These are phyloP conservation scores for Chrysosporium keratinophilum DNA, from an alignment of 2,329 filamentous ascomycete genomes.

Conservation along the genomic window DNA sequence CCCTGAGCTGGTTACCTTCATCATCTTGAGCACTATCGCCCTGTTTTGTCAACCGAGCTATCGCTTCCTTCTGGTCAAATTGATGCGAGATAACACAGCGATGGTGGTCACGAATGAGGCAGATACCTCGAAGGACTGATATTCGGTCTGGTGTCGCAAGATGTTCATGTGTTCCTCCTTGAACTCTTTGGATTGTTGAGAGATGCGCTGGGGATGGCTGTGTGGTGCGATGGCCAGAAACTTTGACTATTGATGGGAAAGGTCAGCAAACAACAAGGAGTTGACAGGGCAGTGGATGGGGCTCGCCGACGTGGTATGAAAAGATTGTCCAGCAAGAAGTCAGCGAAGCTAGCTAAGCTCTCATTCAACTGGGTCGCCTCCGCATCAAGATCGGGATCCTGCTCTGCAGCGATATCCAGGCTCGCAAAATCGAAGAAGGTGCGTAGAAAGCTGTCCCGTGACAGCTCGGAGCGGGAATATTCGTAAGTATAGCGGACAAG, in stretches of 20 bases:
- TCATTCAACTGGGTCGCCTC: not conserved
- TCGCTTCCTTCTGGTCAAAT: constrained; percentile 17
- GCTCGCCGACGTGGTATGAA: not conserved
- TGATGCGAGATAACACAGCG: constrained; percentile 18
- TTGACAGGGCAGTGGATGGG: no score
- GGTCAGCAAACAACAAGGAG: not conserved
- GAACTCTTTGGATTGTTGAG: constrained; percentile 13
- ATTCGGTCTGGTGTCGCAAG: constrained; percentile 1
- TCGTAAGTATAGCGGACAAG: constrained; percentile 19
- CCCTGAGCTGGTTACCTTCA: constrained; percentile 7
- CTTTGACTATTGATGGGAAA: constrained; percentile 12
- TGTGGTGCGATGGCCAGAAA: constrained; percentile 13
- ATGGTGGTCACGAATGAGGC: constrained; percentile 17
- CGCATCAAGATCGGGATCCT: constrained; percentile 1
- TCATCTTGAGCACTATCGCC: constrained; percentile 17
- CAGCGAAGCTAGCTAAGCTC: constrained; percentile 11
- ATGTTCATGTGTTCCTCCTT: constrained; percentile 6
- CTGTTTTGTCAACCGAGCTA: constrained; percentile 6
- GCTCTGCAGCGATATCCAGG: not conserved
- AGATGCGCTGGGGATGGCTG: constrained; percentile 16
- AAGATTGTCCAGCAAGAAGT: constrained; percentile 13
- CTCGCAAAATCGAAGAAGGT: constrained; percentile 9
- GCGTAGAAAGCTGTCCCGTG: constrained; percentile 2
- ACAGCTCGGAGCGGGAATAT: constrained; percentile 14
- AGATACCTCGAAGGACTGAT: constrained; percentile 11